Conservation (phyloP, 73 alveolate genomes). For the Durusdinium trenchii region DNA sequence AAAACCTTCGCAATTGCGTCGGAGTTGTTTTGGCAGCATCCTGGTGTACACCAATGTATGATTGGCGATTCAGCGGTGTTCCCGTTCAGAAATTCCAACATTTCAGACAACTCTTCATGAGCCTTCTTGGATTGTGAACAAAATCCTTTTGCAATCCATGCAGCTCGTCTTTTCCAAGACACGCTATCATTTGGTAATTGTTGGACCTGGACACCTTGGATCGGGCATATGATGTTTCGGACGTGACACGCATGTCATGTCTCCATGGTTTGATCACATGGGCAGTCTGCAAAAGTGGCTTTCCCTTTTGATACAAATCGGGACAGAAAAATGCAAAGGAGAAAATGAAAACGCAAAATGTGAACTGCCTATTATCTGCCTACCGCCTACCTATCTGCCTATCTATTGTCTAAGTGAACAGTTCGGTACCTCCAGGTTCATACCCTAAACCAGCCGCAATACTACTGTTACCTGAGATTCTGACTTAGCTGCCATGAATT, state of each 20-base stretch:
- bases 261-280: no score
- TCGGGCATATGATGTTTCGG: no score
- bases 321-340: not conserved
- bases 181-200: not conserved
- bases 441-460: no score
- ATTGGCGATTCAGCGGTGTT: not conserved
- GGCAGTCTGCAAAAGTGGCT: no score
- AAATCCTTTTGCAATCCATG: not conserved
- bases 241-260: no score
- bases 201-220: not conserved
- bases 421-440: no score
- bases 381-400: no score
- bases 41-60: conserved; percentile 1
- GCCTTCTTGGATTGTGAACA: not conserved
- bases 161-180: not conserved
- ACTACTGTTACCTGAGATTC: no score
- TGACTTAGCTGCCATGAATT: no score
- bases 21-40: not conserved
- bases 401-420: no score
- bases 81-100: not conserved
- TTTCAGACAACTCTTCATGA: not conserved
- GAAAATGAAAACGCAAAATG: not conserved
- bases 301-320: no score
- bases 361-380: no score
- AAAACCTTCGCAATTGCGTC: not conserved